A percentile compares a stretch with the other conserved stretches of the same genome.
These are phyloP conservation scores for Stenogyne calaminthoides DNA, from an alignment of 305 asterid genomes.

Conservation along the genomic window DNA sequence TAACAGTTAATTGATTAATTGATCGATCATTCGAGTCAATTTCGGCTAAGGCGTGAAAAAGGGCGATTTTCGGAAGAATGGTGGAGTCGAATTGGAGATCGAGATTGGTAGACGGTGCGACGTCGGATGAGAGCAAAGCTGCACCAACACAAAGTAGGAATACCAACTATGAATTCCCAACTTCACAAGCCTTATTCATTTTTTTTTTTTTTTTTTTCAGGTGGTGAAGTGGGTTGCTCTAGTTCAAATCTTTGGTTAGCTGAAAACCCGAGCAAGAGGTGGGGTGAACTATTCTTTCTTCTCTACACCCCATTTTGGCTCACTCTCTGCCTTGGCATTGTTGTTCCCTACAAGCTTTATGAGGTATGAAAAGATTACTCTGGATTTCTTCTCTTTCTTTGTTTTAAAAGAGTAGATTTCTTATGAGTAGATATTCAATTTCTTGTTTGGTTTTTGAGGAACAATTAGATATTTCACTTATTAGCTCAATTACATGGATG, in stretches of 20 bases:
- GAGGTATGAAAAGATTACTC: slow-evolving; percentile 53
- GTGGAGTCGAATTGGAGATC: too few relatives aligned
- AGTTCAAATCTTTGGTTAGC: slow-evolving; percentile 80
- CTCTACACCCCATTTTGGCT: slow-evolving; percentile 96
- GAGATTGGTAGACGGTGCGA: too few relatives aligned
- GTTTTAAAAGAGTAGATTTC: neutral
- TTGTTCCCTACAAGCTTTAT: slow-evolving; percentile 84
- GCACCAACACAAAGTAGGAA: too few relatives aligned
- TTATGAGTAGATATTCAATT: neutral
- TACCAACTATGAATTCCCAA: too few relatives aligned
- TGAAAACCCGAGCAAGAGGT: slow-evolving; percentile 86
- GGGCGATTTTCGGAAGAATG: too few relatives aligned
- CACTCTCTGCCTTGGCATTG: slow-evolving; percentile 87
- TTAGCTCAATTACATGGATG: neutral
- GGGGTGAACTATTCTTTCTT: slow-evolving; percentile 95
- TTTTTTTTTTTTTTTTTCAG: slow-evolving; percentile 32
- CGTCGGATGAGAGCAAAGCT: too few relatives aligned
- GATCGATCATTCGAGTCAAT: too few relatives aligned
- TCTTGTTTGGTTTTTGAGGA: neutral
- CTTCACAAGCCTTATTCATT: too few relatives aligned
- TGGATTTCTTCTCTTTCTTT: neutral
- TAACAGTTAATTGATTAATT: too few relatives aligned
- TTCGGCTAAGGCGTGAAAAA: too few relatives aligned
- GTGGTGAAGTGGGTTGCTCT: slow-evolving; percentile 39
- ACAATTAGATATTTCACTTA: neutral